phyloP scores from a whole-genome alignment of 176 grass and related monocot species.

The Elaeis guineensis region DNA sequence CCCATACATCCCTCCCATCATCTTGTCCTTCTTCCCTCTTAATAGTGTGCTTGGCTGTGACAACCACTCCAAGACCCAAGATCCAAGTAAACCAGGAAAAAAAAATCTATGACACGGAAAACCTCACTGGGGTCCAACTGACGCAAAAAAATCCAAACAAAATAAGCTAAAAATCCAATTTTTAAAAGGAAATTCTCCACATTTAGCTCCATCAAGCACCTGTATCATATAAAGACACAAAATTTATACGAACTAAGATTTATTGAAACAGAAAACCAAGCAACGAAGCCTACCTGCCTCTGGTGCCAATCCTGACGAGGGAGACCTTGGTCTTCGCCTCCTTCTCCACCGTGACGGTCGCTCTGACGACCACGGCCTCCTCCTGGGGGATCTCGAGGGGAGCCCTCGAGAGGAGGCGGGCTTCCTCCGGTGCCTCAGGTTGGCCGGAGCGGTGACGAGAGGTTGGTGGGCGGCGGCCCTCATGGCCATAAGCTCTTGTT shows the following conservation, averaged over 20 bases:
- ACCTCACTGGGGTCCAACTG: background rate
- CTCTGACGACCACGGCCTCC: slow-evolving; percentile 33
- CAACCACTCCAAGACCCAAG: too few species aligned
- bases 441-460: slow-evolving; percentile 35
- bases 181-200: background rate
- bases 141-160: too few species aligned
- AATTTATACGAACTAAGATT: background rate
- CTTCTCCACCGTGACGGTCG: slow-evolving; percentile 60
- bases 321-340: slow-evolving; percentile 68
- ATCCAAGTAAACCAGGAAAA: too few species aligned
- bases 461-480: slow-evolving; percentile 34
- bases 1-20: slow-evolving; percentile 14
- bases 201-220: background rate
- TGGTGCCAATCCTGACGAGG: slow-evolving; percentile 80
- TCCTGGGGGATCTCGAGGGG: slow-evolving; percentile 16
- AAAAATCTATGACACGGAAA: too few species aligned
- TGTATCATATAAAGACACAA: background rate
- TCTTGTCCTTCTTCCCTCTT: slow-evolving; percentile 71
- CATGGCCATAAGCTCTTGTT: slow-evolving; percentile 26
- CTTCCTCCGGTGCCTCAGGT: slow-evolving; percentile 10
- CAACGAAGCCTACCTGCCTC: slow-evolving; percentile 53
- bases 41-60: slow-evolving; percentile 65
- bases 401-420: slow-evolving; percentile 20
- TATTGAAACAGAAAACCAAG: background rate
- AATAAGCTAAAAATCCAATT: too few species aligned